Evolutionary conservation across 768 basidiomycete species (phyloP), one percentile per base, ranked within the genome.

Genomic region (Suillus decipiens): DNA sequence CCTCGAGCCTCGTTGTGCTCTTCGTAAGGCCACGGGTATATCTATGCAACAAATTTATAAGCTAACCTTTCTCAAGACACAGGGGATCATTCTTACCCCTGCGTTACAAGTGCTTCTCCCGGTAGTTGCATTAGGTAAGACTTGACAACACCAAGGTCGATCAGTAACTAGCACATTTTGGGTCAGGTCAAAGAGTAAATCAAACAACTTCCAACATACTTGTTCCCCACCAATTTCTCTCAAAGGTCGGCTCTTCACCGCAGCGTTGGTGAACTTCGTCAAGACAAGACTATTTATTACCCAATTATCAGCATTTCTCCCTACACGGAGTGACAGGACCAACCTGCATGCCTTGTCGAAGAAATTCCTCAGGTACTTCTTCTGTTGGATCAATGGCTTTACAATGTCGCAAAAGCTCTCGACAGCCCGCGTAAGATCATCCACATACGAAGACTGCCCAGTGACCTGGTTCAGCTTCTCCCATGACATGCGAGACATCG

Each of bases 221-320:
- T 99, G 96, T 76, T 99, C 96, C 5, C 96, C 96, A 7, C 96
- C 96, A 39, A 92, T 91, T 74, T 96, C 95, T 71, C 89, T 87
- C 67, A 99, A 77, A 5, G 97, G 97, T 47, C 95, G 81, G 72
- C 95, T 96, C 75, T 88, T 89, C 22, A 99, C 95, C 39, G 98
- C 80, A 0, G 91, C 84, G 68, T 92, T 90, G 0, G 94, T 97
- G 69, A 99, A 98, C 62, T 92, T 91, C 39, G 88, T 86, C 43
- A 98, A 77, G 39, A 98, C 78, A 42, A 96, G 79, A 56, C 95
- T 96, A 28, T 39, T 34, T 96, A 28, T 39, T 34, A 31, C 47
- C 64, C 60, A 63, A 12, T 43, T 37, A 22, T 48, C 24, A 33
- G 57, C 42, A 56, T 39, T 5, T 39, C 41, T 31, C 33, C 39